Evolutionary conservation across 345 rosid genomes (phyloP).

Genomic region (Citrus cavaleriei): DNA sequence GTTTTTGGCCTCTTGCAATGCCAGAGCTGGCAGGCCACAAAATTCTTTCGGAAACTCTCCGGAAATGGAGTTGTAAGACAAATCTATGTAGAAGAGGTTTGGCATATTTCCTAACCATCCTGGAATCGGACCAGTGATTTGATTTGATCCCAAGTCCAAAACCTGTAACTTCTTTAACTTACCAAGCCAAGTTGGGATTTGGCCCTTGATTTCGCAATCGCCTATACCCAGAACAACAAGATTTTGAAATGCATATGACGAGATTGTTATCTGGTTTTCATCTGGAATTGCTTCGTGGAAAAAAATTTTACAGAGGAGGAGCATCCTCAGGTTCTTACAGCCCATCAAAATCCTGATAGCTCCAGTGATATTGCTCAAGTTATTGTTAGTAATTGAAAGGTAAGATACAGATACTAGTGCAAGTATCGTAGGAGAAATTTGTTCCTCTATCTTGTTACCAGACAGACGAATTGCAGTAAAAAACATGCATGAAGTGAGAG

Average conservation of each 20-base stretch:
- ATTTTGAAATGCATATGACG: background rate
- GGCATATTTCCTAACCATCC: background rate
- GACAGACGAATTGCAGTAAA: slow-evolving; percentile 5
- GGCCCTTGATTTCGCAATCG: background rate
- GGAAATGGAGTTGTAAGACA: slow-evolving; percentile 5
- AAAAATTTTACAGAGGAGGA: slow-evolving; percentile 22
- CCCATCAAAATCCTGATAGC: slow-evolving; percentile 25
- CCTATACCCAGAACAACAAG: background rate
- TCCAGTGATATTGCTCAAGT: slow-evolving; percentile 23
- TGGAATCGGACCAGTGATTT: slow-evolving; percentile 24
- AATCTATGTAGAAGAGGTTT: background rate
- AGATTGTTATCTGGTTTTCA: background rate
- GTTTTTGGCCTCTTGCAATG: background rate
- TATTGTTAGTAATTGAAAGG: slow-evolving; percentile 16
- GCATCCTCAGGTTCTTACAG: slow-evolving; percentile 23
- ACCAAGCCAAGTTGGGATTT: background rate
- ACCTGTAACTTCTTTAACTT: slow-evolving; percentile 19
- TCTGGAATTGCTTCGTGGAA: background rate
- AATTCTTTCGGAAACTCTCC: slow-evolving; percentile 1
- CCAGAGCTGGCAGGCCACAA: background rate
- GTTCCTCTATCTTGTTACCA: slow-evolving; percentile 8
- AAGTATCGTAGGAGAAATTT: background rate
- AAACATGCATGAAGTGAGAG: background rate
- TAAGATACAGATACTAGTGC: background rate
- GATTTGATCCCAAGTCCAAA: slow-evolving; percentile 25